These are phyloP conservation scores for Bocquillonia castaneifolia DNA, from an alignment of 441 rosid genomes.

Conservation along the genomic window DNA sequence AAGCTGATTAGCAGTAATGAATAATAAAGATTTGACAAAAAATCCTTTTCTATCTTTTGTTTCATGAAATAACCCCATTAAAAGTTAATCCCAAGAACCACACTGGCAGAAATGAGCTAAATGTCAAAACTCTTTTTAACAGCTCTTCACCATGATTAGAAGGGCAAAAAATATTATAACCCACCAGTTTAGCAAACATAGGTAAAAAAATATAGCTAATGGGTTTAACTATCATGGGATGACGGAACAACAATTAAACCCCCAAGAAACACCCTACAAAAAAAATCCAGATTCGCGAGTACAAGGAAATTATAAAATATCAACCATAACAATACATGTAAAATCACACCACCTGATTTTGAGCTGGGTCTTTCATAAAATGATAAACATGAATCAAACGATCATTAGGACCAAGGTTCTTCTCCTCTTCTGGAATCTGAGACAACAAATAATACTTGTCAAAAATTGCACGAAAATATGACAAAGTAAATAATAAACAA, in stretches of 20 bases:
- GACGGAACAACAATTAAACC: background rate
- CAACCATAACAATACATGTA: background rate
- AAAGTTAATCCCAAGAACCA: too few relatives aligned
- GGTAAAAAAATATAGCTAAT: background rate
- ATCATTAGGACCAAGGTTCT: conserved; percentile 71
- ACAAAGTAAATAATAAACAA: background rate
- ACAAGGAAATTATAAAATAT: background rate
- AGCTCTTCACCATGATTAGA: too few relatives aligned
- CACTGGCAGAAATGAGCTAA: too few relatives aligned
- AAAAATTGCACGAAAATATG: background rate
- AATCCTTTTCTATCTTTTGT: too few relatives aligned
- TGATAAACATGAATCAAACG: conserved; percentile 93
- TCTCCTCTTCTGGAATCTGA: conserved; percentile 95
- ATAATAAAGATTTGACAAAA: too few relatives aligned
- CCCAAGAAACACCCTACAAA: background rate
- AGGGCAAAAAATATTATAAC: too few relatives aligned
- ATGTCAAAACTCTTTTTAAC: too few relatives aligned
- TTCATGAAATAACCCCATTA: too few relatives aligned
- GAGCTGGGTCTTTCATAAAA: conserved; percentile 73
- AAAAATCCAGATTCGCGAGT: background rate
- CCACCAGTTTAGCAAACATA: too few relatives aligned
- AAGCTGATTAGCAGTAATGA: too few relatives aligned
- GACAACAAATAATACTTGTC: conserved; percentile 17
- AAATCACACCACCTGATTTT: conserved; percentile 57
- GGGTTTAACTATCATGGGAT: background rate